Evolutionary conservation across 2,329 filamentous ascomycete species (phyloP).

Genomic region (Fusarium sp.): DNA sequence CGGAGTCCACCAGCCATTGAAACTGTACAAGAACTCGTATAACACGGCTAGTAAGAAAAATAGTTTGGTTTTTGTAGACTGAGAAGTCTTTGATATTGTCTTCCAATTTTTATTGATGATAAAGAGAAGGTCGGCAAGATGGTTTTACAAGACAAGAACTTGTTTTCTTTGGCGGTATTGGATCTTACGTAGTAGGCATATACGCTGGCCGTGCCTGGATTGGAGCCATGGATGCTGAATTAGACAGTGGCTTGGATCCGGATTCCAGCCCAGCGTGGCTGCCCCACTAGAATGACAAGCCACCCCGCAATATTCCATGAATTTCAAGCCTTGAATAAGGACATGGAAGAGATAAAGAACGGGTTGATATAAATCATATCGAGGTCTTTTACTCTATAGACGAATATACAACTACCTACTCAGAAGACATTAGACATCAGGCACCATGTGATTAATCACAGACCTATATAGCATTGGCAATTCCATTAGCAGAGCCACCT

Average conservation of each 20-base stretch:
- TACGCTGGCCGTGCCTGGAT: background rate
- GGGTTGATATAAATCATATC: conserved; percentile 21
- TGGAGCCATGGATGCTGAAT: background rate
- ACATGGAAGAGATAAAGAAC: conserved; percentile 1
- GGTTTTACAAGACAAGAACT: conserved; percentile 24
- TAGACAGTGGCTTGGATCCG: conserved; percentile 2
- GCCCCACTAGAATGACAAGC: conserved; percentile 41
- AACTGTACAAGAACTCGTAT: background rate
- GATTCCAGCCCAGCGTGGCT: conserved; percentile 16
- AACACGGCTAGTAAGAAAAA: background rate
- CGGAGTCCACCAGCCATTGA: conserved; percentile 38
- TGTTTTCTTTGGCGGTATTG: conserved; percentile 6
- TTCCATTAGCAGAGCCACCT: background rate
- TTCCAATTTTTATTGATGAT: background rate
- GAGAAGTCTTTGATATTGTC: background rate
- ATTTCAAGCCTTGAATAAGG: conserved; percentile 2
- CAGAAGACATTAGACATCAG: background rate
- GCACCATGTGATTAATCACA: background rate
- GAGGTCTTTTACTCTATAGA: background rate
- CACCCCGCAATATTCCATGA: conserved; percentile 42
- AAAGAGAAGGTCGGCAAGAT: background rate
- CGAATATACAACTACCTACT: no score
- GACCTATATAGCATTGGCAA: background rate
- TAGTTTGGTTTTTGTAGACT: background rate
- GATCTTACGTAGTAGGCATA: conserved; percentile 8